Base-by-base conservation (phyloP, 2,329 filamentous ascomycete species). In the Mollisiaceae sp. region DNA sequence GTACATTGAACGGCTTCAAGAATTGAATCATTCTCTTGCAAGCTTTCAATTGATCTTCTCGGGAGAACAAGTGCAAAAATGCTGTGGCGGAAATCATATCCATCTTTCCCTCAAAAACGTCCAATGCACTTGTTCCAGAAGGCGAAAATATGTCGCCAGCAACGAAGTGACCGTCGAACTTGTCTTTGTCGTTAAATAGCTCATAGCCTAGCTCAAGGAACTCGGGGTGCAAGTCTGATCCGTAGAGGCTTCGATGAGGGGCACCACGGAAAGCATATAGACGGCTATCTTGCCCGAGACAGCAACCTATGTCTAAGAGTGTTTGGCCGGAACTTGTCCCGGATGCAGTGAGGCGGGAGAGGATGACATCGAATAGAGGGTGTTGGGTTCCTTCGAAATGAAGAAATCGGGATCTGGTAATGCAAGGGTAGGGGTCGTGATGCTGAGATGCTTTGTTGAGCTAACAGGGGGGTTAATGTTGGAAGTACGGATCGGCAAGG, bases 51-150 rank as follows among this genome's bases (percentile, higher is more conserved):
- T 82, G 79, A 5, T 72, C 69, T 0, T 78, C 75, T 69, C 75
- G 78, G 43, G 74, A 72, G 67, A 81, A 82, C 9, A 82, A 71
- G 59, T 83, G 81, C 55, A 82, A 77, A 70, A 82, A 79, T 0
- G 78, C 78, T 0, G 75, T 75, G 2, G 80, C 74, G 43, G 79
- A 74, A 11, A 82, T 67, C n/a, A 82, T 76, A 63, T 82, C 78
- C 1, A 81, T 72, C n/a, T 75, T 72, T 8, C 77, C 77, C 22
- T 77, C 71, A 27, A 82, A 69, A 52, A 75, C 64, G 15, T 72
- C 73, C 39, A 80, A 65, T 6, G 69, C 70, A 0, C 73, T 59
- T 0, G 67, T 22, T 36, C 75, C 74, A 24, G 22, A 24, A 2
- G 14, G 22, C 24, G 50, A 24, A 62, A 78, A 76, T 6, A 74